A percentile compares a stretch with the other conserved stretches of the same genome.
phyloP scores from a whole-genome alignment of 2,329 filamentous ascomycete species.

The Cytospora schulzeri region DNA sequence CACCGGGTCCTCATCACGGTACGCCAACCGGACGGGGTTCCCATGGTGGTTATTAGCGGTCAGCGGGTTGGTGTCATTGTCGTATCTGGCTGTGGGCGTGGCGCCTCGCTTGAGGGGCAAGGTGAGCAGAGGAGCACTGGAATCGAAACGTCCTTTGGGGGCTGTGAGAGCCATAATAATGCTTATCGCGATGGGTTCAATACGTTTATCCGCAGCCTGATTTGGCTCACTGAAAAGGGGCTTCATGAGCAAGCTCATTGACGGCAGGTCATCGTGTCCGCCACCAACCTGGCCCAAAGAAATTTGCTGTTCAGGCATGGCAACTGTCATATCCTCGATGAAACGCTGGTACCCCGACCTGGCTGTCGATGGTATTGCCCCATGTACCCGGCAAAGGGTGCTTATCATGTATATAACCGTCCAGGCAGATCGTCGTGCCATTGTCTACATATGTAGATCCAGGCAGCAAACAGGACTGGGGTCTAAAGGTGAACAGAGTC shows the following conservation, averaged over 20 bases:
- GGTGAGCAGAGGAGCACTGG: conserved; percentile 4
- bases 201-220: neutral
- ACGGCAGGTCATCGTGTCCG: neutral
- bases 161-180: conserved; percentile 8
- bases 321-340: neutral
- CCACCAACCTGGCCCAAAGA: neutral
- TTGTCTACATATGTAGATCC: too few relatives aligned
- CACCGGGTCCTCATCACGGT: conserved; percentile 10
- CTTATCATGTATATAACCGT: too few relatives aligned
- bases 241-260: conserved; percentile 9
- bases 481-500: too few relatives aligned
- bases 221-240: neutral
- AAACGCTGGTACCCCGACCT: too few relatives aligned
- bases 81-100: conserved; percentile 16
- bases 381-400: too few relatives aligned
- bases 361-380: too few relatives aligned
- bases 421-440: too few relatives aligned
- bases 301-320: neutral
- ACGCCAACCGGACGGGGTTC: neutral
- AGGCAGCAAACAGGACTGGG: too few relatives aligned
- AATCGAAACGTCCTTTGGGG: neutral
- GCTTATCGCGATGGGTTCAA: conserved; percentile 9
- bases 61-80: conserved; percentile 8
- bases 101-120: conserved; percentile 8
- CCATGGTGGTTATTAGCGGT: neutral